A percentile compares a stretch with the other conserved stretches of the same genome.
Conservation (phyloP, 306 rosid genomes). For the Bauhinia variegata region DNA sequence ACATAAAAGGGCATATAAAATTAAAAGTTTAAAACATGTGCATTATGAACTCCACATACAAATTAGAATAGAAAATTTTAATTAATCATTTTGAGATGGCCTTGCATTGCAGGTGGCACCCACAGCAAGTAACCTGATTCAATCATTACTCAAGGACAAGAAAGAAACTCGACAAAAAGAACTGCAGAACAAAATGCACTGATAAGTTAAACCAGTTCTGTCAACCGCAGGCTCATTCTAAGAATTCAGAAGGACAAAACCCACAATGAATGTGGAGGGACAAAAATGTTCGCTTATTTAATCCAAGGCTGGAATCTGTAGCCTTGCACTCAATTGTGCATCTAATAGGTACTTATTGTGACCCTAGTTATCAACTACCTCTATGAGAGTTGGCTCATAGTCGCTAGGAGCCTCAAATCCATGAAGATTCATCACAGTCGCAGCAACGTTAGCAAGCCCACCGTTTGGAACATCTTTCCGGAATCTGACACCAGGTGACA, state of each 20-base stretch:
- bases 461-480: slow-evolving; percentile 74
- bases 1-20: too few species aligned
- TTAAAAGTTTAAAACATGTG: too few species aligned
- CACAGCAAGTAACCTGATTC: background rate
- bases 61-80: too few species aligned
- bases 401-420: slow-evolving; percentile 91
- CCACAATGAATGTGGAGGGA: slow-evolving; percentile 35
- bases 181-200: slow-evolving; percentile 22
- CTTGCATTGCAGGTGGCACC: background rate
- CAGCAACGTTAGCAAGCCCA: slow-evolving; percentile 93
- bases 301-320: slow-evolving; percentile 17
- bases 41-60: too few species aligned
- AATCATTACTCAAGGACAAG: slow-evolving; percentile 1
- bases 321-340: slow-evolving; percentile 14
- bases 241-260: slow-evolving; percentile 32
- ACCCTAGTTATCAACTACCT: slow-evolving; percentile 60
- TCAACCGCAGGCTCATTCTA: slow-evolving; percentile 37
- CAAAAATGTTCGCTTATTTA: slow-evolving; percentile 38
- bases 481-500: slow-evolving; percentile 70
- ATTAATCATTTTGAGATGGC: too few species aligned
- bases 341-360: background rate
- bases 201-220: slow-evolving; percentile 23
- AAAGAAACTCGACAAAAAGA: background rate
- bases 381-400: slow-evolving; percentile 85
- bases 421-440: slow-evolving; percentile 94